phyloP scores from a whole-genome alignment of 805 yeast genomes.

The Torulaspora quercuum region DNA sequence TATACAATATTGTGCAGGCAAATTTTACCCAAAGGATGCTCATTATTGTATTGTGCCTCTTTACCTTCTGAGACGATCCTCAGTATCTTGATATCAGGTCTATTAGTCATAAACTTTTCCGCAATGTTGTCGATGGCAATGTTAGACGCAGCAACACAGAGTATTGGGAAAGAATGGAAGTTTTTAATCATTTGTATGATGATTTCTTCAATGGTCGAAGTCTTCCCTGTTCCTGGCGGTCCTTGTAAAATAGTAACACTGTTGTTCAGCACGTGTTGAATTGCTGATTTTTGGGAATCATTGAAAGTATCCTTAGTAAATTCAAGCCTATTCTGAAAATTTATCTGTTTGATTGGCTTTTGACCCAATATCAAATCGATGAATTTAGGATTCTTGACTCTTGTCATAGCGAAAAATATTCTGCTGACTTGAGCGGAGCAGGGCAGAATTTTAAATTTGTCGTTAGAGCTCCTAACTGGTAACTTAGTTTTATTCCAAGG shows the following conservation, averaged over 20 bases:
- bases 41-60: slow-evolving; percentile 54
- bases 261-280: slow-evolving; percentile 50
- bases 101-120: slow-evolving; percentile 54
- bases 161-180: slow-evolving; percentile 55
- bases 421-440: slow-evolving; percentile 61
- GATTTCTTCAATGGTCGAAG: slow-evolving; percentile 65
- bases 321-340: slow-evolving; percentile 52
- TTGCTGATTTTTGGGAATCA: slow-evolving; percentile 55
- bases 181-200: slow-evolving; percentile 53
- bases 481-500: slow-evolving; percentile 55
- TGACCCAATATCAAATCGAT: slow-evolving; percentile 53
- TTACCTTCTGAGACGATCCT: slow-evolving; percentile 59
- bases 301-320: slow-evolving; percentile 50
- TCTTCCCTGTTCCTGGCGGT: slow-evolving; percentile 82
- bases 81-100: slow-evolving; percentile 47
- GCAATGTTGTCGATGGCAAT: slow-evolving; percentile 76
- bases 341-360: slow-evolving; percentile 51
- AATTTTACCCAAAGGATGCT: slow-evolving; percentile 56
- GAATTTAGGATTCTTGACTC: slow-evolving; percentile 50
- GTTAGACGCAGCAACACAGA: slow-evolving; percentile 73
- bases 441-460: slow-evolving; percentile 48
- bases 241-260: slow-evolving; percentile 63
- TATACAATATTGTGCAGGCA: slow-evolving; percentile 62
- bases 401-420: slow-evolving; percentile 63
- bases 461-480: slow-evolving; percentile 41